Evolutionary conservation across 2,329 filamentous ascomycete genomes (phyloP).

Genomic region (Ophiosphaerella narmari): DNA sequence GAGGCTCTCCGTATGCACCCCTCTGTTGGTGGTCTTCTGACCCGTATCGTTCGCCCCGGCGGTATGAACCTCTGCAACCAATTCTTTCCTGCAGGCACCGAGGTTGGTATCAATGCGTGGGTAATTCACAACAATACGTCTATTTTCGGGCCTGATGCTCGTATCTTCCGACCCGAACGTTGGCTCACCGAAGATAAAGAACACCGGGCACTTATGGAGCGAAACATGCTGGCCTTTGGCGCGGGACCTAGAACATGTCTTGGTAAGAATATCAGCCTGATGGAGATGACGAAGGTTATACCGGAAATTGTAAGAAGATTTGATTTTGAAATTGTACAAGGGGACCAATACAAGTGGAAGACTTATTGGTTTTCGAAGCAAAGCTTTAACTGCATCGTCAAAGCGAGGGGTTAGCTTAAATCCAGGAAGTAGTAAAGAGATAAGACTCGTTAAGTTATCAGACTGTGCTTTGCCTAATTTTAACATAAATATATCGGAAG

Average conservation of each 20-base stretch:
- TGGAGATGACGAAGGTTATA: slow-evolving; percentile 28
- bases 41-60: slow-evolving; percentile 43
- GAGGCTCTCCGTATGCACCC: slow-evolving; percentile 52
- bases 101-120: slow-evolving; percentile 53
- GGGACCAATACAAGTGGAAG: slow-evolving; percentile 2
- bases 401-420: neutral
- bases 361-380: slow-evolving; percentile 13
- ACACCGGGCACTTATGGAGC: slow-evolving; percentile 8
- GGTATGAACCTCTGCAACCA: slow-evolving; percentile 37
- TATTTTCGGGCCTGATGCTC: slow-evolving; percentile 48
- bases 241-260: slow-evolving; percentile 23
- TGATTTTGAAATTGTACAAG: slow-evolving; percentile 15
- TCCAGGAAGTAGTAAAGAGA: too few species aligned
- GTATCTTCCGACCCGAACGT: slow-evolving; percentile 50
- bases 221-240: slow-evolving; percentile 23
- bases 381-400: slow-evolving; percentile 2
- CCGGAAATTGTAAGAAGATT: slow-evolving; percentile 23
- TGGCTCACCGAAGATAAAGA: slow-evolving; percentile 38
- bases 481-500: too few species aligned
- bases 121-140: slow-evolving; percentile 47
- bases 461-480: too few species aligned
- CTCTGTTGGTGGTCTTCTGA: slow-evolving; percentile 47
- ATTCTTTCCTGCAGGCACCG: slow-evolving; percentile 50
- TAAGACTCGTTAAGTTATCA: too few species aligned
- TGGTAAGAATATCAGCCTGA: slow-evolving; percentile 29